phyloP scores from a whole-genome alignment of 805 yeast species.

The Teunomyces stri region DNA sequence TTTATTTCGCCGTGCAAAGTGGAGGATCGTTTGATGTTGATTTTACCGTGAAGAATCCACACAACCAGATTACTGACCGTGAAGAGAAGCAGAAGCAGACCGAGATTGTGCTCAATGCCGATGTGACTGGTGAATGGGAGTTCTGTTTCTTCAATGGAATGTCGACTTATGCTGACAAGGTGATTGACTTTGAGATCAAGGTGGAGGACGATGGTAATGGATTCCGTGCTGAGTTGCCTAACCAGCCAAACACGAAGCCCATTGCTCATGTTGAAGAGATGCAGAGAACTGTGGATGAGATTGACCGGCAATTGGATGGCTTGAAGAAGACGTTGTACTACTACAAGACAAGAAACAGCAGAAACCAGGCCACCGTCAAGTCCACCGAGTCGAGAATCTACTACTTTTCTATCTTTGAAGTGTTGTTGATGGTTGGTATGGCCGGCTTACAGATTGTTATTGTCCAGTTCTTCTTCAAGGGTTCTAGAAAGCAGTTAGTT shows the following conservation, averaged over 20 bases:
- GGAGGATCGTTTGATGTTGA: constrained; percentile 82
- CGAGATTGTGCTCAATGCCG: constrained; percentile 70
- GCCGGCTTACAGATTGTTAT: constrained; percentile 65
- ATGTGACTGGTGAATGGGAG: constrained; percentile 73
- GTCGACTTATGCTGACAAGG: constrained; percentile 79
- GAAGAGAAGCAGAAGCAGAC: constrained; percentile 73
- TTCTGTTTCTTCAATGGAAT: constrained; percentile 82
- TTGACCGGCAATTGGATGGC: constrained; percentile 58
- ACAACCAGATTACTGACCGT: constrained; percentile 48
- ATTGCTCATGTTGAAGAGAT: constrained; percentile 52
- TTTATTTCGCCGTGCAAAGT: constrained; percentile 78
- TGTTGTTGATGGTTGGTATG: constrained; percentile 71
- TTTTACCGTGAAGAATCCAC: constrained; percentile 60
- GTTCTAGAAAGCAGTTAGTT: constrained; percentile 65
- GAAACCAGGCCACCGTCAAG: constrained; percentile 86
- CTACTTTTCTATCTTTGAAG: constrained; percentile 71
- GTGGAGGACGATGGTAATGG: constrained; percentile 40
- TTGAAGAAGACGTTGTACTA: constrained; percentile 65
- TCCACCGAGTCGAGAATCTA: constrained; percentile 77
- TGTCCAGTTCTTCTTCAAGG: constrained; percentile 70
- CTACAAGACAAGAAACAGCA: constrained; percentile 84
- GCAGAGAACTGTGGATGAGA: constrained; percentile 52
- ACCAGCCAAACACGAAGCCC: constrained; percentile 45
- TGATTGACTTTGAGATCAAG: constrained; percentile 78
- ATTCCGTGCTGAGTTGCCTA: constrained; percentile 64